A percentile compares a stretch with the other conserved stretches of the same genome.
phyloP scores from a whole-genome alignment of 495 filamentous ascomycete species.

The Talaromyces wortmannii region DNA sequence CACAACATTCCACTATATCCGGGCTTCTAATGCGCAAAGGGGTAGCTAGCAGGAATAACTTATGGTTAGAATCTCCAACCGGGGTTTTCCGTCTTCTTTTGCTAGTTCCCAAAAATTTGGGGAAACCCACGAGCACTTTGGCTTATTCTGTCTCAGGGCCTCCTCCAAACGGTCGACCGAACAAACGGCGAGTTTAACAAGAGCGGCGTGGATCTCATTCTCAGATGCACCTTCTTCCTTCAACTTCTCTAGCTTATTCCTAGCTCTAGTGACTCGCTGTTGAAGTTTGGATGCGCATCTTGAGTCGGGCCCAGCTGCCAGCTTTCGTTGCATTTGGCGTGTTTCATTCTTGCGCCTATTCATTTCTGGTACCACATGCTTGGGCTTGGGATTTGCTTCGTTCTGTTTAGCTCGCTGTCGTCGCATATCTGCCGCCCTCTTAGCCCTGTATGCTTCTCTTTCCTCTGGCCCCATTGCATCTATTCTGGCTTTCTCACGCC shows the following conservation, averaged over 20 bases:
- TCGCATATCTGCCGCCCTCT: too few species aligned
- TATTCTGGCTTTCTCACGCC: too few species aligned
- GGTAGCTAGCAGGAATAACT: neutral
- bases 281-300: neutral
- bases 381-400: neutral
- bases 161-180: neutral
- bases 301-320: too few species aligned
- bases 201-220: neutral
- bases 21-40: neutral
- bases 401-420: too few species aligned
- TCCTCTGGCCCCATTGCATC: too few species aligned
- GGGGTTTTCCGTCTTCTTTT: neutral
- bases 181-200: neutral
- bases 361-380: neutral
- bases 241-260: neutral
- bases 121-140: neutral
- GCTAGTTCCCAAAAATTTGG: neutral
- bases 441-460: too few species aligned
- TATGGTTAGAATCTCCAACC: too few species aligned
- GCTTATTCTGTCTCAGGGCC: neutral
- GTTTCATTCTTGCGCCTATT: neutral
- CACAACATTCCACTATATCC: too few species aligned
- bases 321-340: too few species aligned
- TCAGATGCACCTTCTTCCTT: neutral
- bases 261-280: neutral